Percentiles rank a stretch among this genome's conserved stretches.
Evolutionary conservation across 108 stramenopile genomes (phyloP).

Genomic region (Discostella pseudostelligera): DNA sequence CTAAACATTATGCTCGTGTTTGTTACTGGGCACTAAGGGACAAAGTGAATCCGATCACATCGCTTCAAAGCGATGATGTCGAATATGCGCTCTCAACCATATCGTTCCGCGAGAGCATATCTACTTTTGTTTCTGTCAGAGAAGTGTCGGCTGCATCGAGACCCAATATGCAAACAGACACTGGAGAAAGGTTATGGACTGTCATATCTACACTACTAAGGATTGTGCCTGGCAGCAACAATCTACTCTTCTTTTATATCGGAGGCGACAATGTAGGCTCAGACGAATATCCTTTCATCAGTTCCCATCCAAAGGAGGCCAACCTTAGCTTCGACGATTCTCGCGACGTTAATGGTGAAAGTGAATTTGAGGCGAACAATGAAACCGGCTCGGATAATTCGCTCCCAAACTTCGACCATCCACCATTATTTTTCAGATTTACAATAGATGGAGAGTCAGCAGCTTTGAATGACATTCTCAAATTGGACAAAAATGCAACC

Average conservation of each 20-base stretch:
- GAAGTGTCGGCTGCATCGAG: conserved; percentile 36
- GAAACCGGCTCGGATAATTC: neutral
- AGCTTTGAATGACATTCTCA: conserved; percentile 33
- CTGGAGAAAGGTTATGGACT: conserved; percentile 47
- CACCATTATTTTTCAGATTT: conserved; percentile 63
- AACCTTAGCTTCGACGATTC: neutral
- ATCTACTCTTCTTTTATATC: conserved; percentile 50
- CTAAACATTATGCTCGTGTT: conserved; percentile 54
- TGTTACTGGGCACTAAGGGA: conserved; percentile 61
- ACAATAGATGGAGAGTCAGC: conserved; percentile 43
- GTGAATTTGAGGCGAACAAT: neutral
- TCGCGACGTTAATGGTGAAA: neutral
- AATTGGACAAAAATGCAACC: conserved; percentile 43
- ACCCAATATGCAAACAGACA: conserved; percentile 12
- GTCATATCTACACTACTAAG: conserved; percentile 47
- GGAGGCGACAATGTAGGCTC: conserved; percentile 19
- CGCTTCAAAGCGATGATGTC: conserved; percentile 21
- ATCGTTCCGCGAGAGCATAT: conserved; percentile 28
- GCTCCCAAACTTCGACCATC: conserved; percentile 7
- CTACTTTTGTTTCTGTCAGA: conserved; percentile 20
- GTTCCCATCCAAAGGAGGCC: neutral
- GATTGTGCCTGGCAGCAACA: conserved; percentile 56
- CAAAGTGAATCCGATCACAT: conserved; percentile 10
- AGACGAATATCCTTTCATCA: conserved; percentile 8
- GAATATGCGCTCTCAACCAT: conserved; percentile 20